These are phyloP conservation scores for Fomitopsis palustris DNA, from an alignment of 1,284 basidiomycete species.

Conservation along the genomic window DNA sequence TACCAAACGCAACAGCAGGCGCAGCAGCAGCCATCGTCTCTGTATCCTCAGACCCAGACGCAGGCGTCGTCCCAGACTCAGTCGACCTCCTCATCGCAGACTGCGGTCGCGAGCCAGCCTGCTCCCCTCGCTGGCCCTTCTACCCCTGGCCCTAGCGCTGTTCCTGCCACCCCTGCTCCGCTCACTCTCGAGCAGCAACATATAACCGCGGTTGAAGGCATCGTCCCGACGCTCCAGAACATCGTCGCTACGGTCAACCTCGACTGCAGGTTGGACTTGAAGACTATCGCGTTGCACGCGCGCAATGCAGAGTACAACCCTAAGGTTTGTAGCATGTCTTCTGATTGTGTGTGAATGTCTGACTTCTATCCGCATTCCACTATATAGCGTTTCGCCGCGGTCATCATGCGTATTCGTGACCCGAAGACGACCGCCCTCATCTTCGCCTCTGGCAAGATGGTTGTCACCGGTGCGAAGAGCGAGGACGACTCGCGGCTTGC, in stretches of 20 bases:
- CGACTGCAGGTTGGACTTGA: constrained; percentile 94
- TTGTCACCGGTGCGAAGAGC: constrained; percentile 98
- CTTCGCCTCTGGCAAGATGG: constrained; percentile 99
- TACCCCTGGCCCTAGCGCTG: constrained; percentile 42
- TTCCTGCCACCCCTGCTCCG: constrained; percentile 60
- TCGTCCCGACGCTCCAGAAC: constrained; percentile 95
- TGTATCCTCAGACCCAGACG: neutral
- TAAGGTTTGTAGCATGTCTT: constrained; percentile 78
- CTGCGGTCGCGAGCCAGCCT: constrained; percentile 24
- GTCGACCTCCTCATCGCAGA: neutral
- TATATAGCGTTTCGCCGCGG: constrained; percentile 96
- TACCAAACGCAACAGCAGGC: constrained; percentile 31
- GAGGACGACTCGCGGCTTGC: constrained; percentile 98
- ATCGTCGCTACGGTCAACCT: constrained; percentile 99
- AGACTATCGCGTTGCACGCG: constrained; percentile 98
- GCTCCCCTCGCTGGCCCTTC: constrained; percentile 47
- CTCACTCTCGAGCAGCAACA: constrained; percentile 85
- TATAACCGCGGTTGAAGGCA: constrained; percentile 92
- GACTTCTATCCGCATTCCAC: constrained; percentile 50
- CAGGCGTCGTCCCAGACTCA: constrained; percentile 33
- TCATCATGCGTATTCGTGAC: constrained; percentile 99
- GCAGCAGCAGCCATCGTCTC: constrained; percentile 19
- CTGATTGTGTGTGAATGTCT: constrained; percentile 50
- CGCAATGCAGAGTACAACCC: constrained; percentile 99
- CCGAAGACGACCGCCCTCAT: constrained; percentile 99